Evolutionary conservation across 2,329 filamentous ascomycete species (phyloP).

Genomic region (Botrytis sinoallii): DNA sequence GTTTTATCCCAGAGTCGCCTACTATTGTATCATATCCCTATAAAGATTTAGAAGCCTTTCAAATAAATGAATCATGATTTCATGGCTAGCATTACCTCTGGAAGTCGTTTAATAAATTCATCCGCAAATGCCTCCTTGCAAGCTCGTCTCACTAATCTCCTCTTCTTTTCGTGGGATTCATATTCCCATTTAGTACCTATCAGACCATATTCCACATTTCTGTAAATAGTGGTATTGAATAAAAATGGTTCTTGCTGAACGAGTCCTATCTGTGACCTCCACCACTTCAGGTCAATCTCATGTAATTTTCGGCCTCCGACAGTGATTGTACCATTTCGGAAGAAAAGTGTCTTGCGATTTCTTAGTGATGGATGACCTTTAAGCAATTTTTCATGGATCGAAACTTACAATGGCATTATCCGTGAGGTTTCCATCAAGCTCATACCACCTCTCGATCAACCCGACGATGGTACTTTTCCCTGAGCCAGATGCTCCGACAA

Average conservation of each 20-base stretch:
- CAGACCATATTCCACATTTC: slow-evolving; percentile 28
- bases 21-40: slow-evolving; percentile 67
- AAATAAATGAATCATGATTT: neutral
- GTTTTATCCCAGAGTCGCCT: slow-evolving; percentile 70
- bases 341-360: slow-evolving; percentile 27
- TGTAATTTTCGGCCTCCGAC: slow-evolving; percentile 25
- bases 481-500: slow-evolving; percentile 69
- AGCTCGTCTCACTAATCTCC: slow-evolving; percentile 40
- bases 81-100: slow-evolving; percentile 38
- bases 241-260: slow-evolving; percentile 54
- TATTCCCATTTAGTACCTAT: slow-evolving; percentile 27
- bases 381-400: neutral
- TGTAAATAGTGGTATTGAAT: slow-evolving; percentile 49
- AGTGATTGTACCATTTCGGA: slow-evolving; percentile 27
- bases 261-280: slow-evolving; percentile 48
- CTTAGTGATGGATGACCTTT: neutral
- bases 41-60: neutral
- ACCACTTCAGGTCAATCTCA: slow-evolving; percentile 35
- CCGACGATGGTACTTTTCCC: slow-evolving; percentile 75
- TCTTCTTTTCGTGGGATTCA: slow-evolving; percentile 21
- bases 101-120: slow-evolving; percentile 52
- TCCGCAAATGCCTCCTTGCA: slow-evolving; percentile 55
- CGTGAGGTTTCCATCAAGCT: slow-evolving; percentile 44
- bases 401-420: slow-evolving; percentile 30
- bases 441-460: slow-evolving; percentile 70